Percentiles rank a stretch among this genome's conserved stretches.
phyloP scores from a whole-genome alignment of 2,329 filamentous ascomycete species.

The Chaetomium globosum region DNA sequence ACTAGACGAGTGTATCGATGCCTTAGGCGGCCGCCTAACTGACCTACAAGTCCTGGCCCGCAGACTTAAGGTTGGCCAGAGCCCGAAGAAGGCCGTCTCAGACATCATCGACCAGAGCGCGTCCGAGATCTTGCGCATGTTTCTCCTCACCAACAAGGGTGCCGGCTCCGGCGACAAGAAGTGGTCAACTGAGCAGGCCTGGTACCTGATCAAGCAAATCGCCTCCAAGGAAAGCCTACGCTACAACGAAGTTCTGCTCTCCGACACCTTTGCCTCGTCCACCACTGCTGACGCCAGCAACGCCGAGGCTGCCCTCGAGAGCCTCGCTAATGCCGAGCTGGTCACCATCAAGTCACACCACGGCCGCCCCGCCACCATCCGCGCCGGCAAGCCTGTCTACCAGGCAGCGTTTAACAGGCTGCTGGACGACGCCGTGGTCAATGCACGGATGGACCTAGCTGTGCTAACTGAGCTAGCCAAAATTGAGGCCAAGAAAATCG shows the following conservation, averaged over 20 bases:
- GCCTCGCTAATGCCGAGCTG: conserved; percentile 81
- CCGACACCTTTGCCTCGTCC: conserved; percentile 70
- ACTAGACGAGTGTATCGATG: conserved; percentile 78
- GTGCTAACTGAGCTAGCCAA: conserved; percentile 70
- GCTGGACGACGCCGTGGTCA: conserved; percentile 70
- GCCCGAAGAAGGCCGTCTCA: conserved; percentile 74
- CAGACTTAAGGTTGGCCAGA: conserved; percentile 83
- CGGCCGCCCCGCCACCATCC: conserved; percentile 77
- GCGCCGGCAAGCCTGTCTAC: conserved; percentile 83
- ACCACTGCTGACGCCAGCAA: conserved; percentile 52
- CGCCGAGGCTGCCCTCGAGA: conserved; percentile 75
- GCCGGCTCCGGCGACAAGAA: conserved; percentile 53
- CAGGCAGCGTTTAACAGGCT: conserved; percentile 77
- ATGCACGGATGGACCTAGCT: conserved; percentile 71
- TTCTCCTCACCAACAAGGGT: conserved; percentile 66
- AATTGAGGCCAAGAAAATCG: conserved; percentile 72
- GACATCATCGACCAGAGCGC: conserved; percentile 90
- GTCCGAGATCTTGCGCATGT: conserved; percentile 91
- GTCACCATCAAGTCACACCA: conserved; percentile 73
- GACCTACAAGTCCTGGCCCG: conserved; percentile 94
- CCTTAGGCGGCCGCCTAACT: conserved; percentile 87
- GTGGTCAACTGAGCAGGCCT: conserved; percentile 86
- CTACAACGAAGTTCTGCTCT: conserved; percentile 84
- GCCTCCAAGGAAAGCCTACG: conserved; percentile 68
- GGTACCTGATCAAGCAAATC: conserved; percentile 81